Evolutionary conservation across 495 filamentous ascomycete species (phyloP).

Genomic region (Hypoxylon subgilvum): DNA sequence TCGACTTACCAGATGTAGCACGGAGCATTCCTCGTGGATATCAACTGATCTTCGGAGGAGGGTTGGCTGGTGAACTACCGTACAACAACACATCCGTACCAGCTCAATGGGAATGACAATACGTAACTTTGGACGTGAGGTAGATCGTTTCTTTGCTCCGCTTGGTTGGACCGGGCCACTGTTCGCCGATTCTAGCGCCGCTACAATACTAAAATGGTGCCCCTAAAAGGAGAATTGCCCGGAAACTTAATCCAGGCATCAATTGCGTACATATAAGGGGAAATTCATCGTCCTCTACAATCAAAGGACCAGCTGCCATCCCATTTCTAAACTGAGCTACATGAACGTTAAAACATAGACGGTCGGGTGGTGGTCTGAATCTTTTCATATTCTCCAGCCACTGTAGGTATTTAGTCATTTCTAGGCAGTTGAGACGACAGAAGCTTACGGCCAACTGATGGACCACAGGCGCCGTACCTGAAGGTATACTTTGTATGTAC

Average conservation of each 20-base stretch:
- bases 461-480: constrained; percentile 14
- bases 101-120: too few relatives aligned
- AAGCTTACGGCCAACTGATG: constrained; percentile 22
- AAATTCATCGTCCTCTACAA: not conserved
- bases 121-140: too few relatives aligned
- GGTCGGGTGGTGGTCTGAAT: constrained; percentile 2
- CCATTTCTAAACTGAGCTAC: constrained; percentile 2
- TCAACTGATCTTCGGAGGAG: constrained; percentile 9
- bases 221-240: not conserved
- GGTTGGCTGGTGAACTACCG: constrained; percentile 36
- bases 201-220: not conserved
- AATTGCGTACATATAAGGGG: too few relatives aligned
- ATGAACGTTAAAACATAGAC: constrained; percentile 3
- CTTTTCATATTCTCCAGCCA: not conserved
- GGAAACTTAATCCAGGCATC: too few relatives aligned
- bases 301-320: constrained; percentile 10
- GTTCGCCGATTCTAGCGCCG: constrained; percentile 31
- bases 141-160: not conserved
- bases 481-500: not conserved
- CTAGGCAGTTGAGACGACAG: constrained; percentile 23
- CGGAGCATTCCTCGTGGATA: constrained; percentile 22
- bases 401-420: not conserved
- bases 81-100: constrained; percentile 12
- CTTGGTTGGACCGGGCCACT: constrained; percentile 8
- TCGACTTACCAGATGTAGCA: not conserved